A percentile compares a stretch with the other conserved stretches of the same genome.
Evolutionary conservation across 2,329 filamentous ascomycete genomes (phyloP).

Genomic region (Arthrobotrys sinensis): DNA sequence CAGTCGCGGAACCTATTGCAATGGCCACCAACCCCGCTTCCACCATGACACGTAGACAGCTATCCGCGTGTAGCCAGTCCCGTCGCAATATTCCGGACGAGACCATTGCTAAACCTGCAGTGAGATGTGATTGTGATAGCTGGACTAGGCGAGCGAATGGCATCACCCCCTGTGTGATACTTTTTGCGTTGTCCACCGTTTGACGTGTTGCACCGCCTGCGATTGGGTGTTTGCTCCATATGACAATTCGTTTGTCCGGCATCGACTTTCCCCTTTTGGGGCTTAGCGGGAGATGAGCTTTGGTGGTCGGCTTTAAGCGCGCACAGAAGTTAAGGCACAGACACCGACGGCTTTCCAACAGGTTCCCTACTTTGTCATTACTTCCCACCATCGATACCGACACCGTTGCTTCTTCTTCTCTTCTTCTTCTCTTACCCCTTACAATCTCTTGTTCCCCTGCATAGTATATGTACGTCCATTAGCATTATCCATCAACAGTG

Average conservation of each 20-base stretch:
- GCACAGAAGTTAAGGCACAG: slow-evolving; percentile 22
- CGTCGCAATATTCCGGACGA: slow-evolving; percentile 47
- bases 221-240: slow-evolving; percentile 40
- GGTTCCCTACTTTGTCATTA: slow-evolving; percentile 38
- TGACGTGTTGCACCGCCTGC: slow-evolving; percentile 45
- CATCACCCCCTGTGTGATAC: slow-evolving; percentile 28
- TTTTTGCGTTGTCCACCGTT: slow-evolving; percentile 53
- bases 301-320: slow-evolving; percentile 34
- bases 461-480: slow-evolving; percentile 3
- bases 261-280: slow-evolving; percentile 43
- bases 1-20: slow-evolving; percentile 40
- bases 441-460: slow-evolving; percentile 17
- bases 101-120: slow-evolving; percentile 46
- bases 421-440: slow-evolving; percentile 2
- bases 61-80: slow-evolving; percentile 50
- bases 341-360: slow-evolving; percentile 49
- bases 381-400: background rate
- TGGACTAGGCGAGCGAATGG: slow-evolving; percentile 61
- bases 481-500: slow-evolving; percentile 13
- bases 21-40: slow-evolving; percentile 32
- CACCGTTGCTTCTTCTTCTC: slow-evolving; percentile 19
- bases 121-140: slow-evolving; percentile 60
- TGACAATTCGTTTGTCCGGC: slow-evolving; percentile 25
- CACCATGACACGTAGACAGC: slow-evolving; percentile 56
- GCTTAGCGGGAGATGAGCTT: slow-evolving; percentile 23